phyloP scores from a whole-genome alignment of 345 rosid genomes.

The Corchorus capsularis region DNA sequence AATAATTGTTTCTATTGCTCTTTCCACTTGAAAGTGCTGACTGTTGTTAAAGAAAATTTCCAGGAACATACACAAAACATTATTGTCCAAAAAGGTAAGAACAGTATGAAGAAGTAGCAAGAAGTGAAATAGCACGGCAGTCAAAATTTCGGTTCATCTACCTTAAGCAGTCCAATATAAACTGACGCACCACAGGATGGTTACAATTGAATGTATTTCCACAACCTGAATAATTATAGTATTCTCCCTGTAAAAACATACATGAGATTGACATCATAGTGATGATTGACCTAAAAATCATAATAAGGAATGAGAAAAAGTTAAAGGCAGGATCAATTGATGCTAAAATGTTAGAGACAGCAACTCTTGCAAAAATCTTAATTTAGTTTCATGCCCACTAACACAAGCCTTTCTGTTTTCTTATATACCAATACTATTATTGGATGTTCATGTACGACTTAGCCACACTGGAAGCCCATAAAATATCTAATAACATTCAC shows the following conservation, averaged over 20 bases:
- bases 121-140: conserved; percentile 8
- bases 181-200: conserved; percentile 94
- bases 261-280: conserved; percentile 11
- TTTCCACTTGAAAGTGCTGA: conserved; percentile 5
- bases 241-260: conserved; percentile 72
- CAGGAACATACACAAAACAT: not conserved
- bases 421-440: not conserved
- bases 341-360: not conserved
- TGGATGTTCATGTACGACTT: not conserved
- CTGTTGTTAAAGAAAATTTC: not conserved
- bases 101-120: conserved; percentile 17
- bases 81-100: not conserved
- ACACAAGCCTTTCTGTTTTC: not conserved
- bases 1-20: not conserved
- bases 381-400: not conserved
- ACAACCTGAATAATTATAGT: conserved; percentile 97
- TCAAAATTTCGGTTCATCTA: conserved; percentile 29
- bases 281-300: not conserved
- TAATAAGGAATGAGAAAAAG: not conserved
- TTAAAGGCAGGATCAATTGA: not conserved
- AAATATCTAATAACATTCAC: not conserved
- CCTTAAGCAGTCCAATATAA: conserved; percentile 90
- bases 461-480: not conserved
- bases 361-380: not conserved
- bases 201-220: conserved; percentile 98